phyloP scores from a whole-genome alignment of 345 rosid species.

The Lagerstroemia speciosa region DNA sequence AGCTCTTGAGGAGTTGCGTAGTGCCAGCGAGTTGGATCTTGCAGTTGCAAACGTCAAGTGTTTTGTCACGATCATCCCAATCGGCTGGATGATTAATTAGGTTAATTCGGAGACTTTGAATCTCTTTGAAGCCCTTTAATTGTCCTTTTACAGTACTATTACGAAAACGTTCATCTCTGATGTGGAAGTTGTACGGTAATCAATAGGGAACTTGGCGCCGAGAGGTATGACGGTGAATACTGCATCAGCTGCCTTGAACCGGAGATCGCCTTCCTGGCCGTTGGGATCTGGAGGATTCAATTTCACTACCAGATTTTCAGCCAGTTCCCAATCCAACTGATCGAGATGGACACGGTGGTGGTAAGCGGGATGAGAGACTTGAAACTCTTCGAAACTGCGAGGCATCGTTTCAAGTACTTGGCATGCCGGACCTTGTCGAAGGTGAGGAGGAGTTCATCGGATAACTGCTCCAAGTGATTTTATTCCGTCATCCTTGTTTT shows the following conservation, averaged over 20 bases:
- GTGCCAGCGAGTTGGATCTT: slow-evolving; percentile 7
- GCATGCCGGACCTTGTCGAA: slow-evolving; percentile 19
- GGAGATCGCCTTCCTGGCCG: not conserved
- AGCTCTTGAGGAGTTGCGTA: slow-evolving; percentile 15
- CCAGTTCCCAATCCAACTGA: no score
- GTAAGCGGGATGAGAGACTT: slow-evolving; percentile 13
- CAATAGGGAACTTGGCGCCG: not conserved
- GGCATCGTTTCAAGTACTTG: slow-evolving; percentile 17
- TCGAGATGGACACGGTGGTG: slow-evolving; percentile 10
- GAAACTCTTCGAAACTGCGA: slow-evolving; percentile 20
- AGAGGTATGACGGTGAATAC: not conserved
- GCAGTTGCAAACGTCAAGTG: slow-evolving; percentile 18
- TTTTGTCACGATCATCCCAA: no score
- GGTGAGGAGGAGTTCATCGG: slow-evolving; percentile 24
- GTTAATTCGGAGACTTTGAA: slow-evolving; percentile 20
- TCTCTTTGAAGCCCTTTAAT: slow-evolving; percentile 19
- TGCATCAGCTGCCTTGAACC: slow-evolving; percentile 4
- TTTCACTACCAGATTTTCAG: slow-evolving; percentile 8
- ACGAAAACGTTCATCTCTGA: no score
- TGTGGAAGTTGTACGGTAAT: no score
- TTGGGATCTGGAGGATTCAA: no score
- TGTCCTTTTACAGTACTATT: not conserved
- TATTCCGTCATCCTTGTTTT: no score
- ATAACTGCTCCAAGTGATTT: slow-evolving; percentile 12
- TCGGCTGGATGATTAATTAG: no score